Evolutionary conservation across 2,329 filamentous ascomycete species (phyloP), one percentile per base, ranked within the genome.

Genomic region (Bipolaris cookei): DNA sequence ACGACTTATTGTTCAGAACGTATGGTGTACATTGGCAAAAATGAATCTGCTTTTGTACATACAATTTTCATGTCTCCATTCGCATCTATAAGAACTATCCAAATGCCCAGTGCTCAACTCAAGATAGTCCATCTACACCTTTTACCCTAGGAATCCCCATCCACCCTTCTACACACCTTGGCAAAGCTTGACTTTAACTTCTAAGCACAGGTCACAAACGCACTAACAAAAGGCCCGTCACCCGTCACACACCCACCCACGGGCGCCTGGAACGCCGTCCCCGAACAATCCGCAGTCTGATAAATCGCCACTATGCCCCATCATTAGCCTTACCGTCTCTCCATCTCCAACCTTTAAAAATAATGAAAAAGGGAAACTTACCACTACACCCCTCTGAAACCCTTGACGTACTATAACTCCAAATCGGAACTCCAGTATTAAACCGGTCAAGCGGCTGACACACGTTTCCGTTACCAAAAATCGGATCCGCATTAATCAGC

Each of bases 401-500:
- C 6, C 21, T 42, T 16, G 41, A 32, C 21, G 56, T 53, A 28
- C 56, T 55, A 35, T 66, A 66, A 44, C 56, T 62, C 2, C 56
- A 23, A 16, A 66, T 60, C 18, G 53, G 41, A 1, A 53, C 35
- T 14, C 42, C 48, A 32, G 39, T 34, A 6, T 46, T 42, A 39
- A 37, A 54, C 16, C 64, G 62, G 32, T 66, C 59, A 18, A 66
- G 55, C 7, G 51, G 34, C 50, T 61, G 57, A 49, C 64, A 66
- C 1, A 35, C 35, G 25, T 63, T 64, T 13, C 49, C 55, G 10
- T 50, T 50, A 16, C 61, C 61, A 30, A 59, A 66, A 28, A 66
- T 61, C 13, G 64, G 64, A 35, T 66, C 64, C 2, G 38, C 55
- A 44, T 58, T 62, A 46, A 63, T 59, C 50, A 64, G 57, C 16